Evolutionary conservation across 495 filamentous ascomycete species (phyloP), one percentile per base, ranked within the genome.

Genomic region (Tetracladium setigerum): DNA sequence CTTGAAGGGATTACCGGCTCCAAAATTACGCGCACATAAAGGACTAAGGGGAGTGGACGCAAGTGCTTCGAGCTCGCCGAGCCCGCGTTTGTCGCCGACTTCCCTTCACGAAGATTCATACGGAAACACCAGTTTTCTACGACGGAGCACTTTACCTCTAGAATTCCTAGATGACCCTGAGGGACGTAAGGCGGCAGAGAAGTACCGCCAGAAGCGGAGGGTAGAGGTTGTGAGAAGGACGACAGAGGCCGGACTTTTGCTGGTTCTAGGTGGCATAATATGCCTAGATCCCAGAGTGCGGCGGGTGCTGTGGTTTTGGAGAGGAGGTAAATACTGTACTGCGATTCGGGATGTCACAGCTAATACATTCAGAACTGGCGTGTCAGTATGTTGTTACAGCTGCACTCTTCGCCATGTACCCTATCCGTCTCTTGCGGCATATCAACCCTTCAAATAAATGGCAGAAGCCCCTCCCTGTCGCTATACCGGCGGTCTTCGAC

Each of bases 1-100:
- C 52, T 71, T 95, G 53, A 87, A 82, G 59, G 86, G 88, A 4
- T 63, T 95, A 27, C 89, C 89, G 1, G 84, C 88, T 0, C 85
- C 89, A 1, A 82, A 77, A 19, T 46, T 74, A 13, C 73, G 82
- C 32, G 74, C 79, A 14, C 78, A 81, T 46, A 95, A 95, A 58
- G 89, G 89, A 2, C 64, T 95, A 22, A 65, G 74, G 36, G 76
- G 72, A 6, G 62, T 55, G 43, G 77, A 76, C 46, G 73, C 73
- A 37, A 48, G 41, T 8, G 45, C 69, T 1, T 77, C 75, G 0
- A 68, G 67, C 0, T 54, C 68, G 12, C 71, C 72, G 2, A 84
- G 76, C 34, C 79, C 82, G 1, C 59, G 81, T 37, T 67, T 79
- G 8, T 82, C 81, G 16, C 78, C 82, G 0, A 70, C 74, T 14